Percentiles rank a stretch among this genome's conserved stretches.
phyloP scores from a whole-genome alignment of 192 early-diverging fungal species.

The Coemansia sp. region DNA sequence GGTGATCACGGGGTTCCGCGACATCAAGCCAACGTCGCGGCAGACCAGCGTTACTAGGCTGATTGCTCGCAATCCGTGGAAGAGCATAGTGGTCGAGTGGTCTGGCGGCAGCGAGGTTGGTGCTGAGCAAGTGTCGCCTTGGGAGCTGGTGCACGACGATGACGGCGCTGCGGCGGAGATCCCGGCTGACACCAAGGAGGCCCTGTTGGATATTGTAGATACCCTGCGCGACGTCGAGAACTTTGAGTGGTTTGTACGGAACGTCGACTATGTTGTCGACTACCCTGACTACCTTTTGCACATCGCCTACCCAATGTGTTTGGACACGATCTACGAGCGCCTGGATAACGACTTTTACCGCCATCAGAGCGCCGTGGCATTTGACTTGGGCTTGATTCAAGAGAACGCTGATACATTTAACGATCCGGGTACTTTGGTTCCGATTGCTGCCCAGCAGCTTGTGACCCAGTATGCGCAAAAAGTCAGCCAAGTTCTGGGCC shows the following conservation, averaged over 20 bases:
- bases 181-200: conserved; percentile 16
- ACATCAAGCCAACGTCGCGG: conserved; percentile 43
- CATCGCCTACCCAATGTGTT: conserved; percentile 74
- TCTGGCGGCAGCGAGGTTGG: conserved; percentile 8
- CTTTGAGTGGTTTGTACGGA: conserved; percentile 62
- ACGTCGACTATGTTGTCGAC: conserved; percentile 62
- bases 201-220: conserved; percentile 52
- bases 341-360: conserved; percentile 66
- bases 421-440: conserved; percentile 53
- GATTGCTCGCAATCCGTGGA: conserved; percentile 58
- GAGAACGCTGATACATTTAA: conserved; percentile 74
- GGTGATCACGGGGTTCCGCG: conserved; percentile 56
- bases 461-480: conserved; percentile 12
- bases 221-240: conserved; percentile 45
- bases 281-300: conserved; percentile 66
- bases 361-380: conserved; percentile 62
- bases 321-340: conserved; percentile 64
- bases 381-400: conserved; percentile 67
- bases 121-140: conserved; percentile 38
- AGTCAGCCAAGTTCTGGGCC: conserved; percentile 4
- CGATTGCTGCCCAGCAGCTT: conserved; percentile 38
- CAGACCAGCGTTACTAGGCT: conserved; percentile 50
- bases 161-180: conserved; percentile 20
- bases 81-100: conserved; percentile 51
- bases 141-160: conserved; percentile 36